Base-by-base conservation (phyloP, 1,284 basidiomycete genomes). In the Peniophora sp. region DNA sequence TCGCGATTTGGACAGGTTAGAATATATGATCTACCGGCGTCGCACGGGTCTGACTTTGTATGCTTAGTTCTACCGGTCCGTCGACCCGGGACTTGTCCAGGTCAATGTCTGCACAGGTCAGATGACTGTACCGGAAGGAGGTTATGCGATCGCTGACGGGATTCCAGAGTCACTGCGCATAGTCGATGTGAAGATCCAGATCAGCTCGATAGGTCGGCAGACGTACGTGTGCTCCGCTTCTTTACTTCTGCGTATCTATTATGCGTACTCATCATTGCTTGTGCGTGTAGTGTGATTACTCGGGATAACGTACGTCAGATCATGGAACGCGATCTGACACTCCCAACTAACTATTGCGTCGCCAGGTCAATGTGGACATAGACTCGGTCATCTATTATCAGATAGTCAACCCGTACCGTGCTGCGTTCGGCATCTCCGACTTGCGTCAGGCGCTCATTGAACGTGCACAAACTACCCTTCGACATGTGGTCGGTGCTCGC, bases 151-250 rank as follows among this genome's bases (percentile, higher is more conserved):
- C 6, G 27, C 27, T 32, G 12, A 32, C 12, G 6, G 5, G 27
- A 5, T 6, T 32, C 27, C 89, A 8, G 94, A 97, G 66, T 75
- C 76, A 1, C 75, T 95, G 39, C 81, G 83, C 51, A 67, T 88
- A 47, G 92, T 95, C 54, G 92, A 97, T 60, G 94, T 98, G 66
- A 95, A 95, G 69, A 95, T 97, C 57, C 91, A 95, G 64, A 90
- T 96, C 57, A 87, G 82, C 54, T 70, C 85, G 6, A 94, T 97
- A 56, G 91, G 92, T 23, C 75, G 85, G 53, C 93, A 95, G 71
- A 83, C 77, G 18, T 32, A 12, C 5, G 27, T 12, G 27, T 6
- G 12, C 5, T 32, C 5, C 27, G 12, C 27, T 32, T n/a, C n/a
- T n/a, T n/a, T n/a, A n/a, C n/a, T n/a, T n/a, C n/a, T n/a, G n/a